Evolutionary conservation across 1,139 yeast species (phyloP), one percentile per base, ranked within the genome.

Genomic region (Candida sanyaensis): DNA sequence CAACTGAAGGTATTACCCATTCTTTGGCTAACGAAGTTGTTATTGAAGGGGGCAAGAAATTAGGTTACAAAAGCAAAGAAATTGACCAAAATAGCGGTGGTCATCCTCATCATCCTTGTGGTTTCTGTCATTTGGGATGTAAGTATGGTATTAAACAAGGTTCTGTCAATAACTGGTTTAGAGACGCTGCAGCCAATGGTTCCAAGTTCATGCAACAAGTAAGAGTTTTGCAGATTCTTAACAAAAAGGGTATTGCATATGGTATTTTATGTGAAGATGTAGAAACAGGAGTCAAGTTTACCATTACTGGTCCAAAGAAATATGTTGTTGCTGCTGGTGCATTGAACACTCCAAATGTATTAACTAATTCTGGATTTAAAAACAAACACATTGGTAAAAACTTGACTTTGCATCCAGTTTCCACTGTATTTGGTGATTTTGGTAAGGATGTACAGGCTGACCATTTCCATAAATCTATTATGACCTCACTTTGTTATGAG

Each of bases 91-190:
- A 81, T 53, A 75, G 68, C 32, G 85, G 84, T 5, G 64, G 62
- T n/a, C 78, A 77, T 52, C 56, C 56, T 6, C 59, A 58, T 34
- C 85, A 80, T 54, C 66, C 69, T 41, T 79, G 84, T 63, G 84
- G 84, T 3, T 66, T 69, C 51, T 80, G 85, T 51, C 70, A 75
- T 46, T 63, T 73, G 50, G 86, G 86, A n/a, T 79, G 84, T 58
- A 76, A 70, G 45, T 67, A 61, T 62, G 85, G 82, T n/a, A 65
- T 77, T 49, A 81, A 80, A 52, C 83, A 79, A 58, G 85, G 86
- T 7, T 70, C 81, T 7, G 66, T 71, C 9, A 77, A 68, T 36
- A 71, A 73, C 56, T 81, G 86, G 86, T 71, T 81, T 49, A 68
- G 73, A 44, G 78, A 73, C 38, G 83, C 86, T 0, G 71, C 73